These are phyloP conservation scores for Kalmanozyma brasiliensis DNA, from an alignment of 1,284 basidiomycete species.

Conservation along the genomic window DNA sequence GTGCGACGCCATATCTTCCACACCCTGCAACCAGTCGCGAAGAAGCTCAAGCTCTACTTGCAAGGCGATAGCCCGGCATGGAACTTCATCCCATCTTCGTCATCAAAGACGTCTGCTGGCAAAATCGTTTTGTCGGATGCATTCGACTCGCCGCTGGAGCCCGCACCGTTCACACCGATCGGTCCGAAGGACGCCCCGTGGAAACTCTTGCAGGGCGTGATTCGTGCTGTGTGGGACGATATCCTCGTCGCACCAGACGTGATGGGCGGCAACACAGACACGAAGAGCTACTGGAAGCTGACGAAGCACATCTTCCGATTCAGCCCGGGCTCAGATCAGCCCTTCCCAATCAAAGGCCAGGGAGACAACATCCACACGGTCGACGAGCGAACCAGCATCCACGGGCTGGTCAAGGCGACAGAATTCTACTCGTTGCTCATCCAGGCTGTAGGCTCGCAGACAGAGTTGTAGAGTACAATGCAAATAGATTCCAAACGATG, in stretches of 20 bases:
- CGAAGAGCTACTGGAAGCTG: slow-evolving; percentile 72
- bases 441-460: slow-evolving; percentile 64
- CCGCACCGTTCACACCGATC: slow-evolving; percentile 73
- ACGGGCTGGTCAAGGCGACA: slow-evolving; percentile 70
- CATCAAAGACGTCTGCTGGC: neutral
- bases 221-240: slow-evolving; percentile 69
- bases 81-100: slow-evolving; percentile 13
- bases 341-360: slow-evolving; percentile 39
- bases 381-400: slow-evolving; percentile 71
- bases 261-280: slow-evolving; percentile 73
- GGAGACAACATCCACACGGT: slow-evolving; percentile 74
- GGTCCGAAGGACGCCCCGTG: slow-evolving; percentile 68
- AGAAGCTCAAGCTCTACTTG: slow-evolving; percentile 72
- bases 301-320: slow-evolving; percentile 74
- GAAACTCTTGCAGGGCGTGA: slow-evolving; percentile 72
- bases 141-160: slow-evolving; percentile 71
- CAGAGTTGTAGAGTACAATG: slow-evolving; percentile 8
- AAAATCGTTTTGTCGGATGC: slow-evolving; percentile 63
- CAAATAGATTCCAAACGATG: slow-evolving; percentile 23
- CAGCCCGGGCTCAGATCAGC: slow-evolving; percentile 57
- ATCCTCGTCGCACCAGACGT: slow-evolving; percentile 72
- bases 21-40: slow-evolving; percentile 70
- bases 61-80: slow-evolving; percentile 39
- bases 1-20: slow-evolving; percentile 70
- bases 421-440: slow-evolving; percentile 71